These are phyloP conservation scores for Pistacia vera DNA, from an alignment of 345 rosid species.

Conservation along the genomic window DNA sequence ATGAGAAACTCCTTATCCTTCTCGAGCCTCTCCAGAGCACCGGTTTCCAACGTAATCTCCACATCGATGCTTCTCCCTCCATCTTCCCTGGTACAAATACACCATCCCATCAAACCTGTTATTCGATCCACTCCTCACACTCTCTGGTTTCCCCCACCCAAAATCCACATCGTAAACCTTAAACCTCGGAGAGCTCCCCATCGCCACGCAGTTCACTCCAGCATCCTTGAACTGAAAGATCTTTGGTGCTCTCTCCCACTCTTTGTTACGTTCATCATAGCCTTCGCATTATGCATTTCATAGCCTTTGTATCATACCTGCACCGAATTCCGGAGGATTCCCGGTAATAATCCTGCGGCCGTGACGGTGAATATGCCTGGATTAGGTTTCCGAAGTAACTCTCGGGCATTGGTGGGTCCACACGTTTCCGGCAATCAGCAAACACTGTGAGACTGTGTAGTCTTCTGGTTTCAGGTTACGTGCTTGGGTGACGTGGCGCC, in stretches of 20 bases:
- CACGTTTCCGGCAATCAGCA: conserved; percentile 83
- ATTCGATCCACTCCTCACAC: conserved; percentile 82
- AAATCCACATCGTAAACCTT: conserved; percentile 86
- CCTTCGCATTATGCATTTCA: conserved; percentile 67
- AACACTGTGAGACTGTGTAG: conserved; percentile 78
- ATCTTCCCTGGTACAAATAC: conserved; percentile 87
- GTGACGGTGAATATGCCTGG: conserved; percentile 92
- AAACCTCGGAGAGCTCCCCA: conserved; percentile 98
- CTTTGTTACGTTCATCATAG: conserved; percentile 68
- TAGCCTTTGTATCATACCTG: conserved; percentile 67
- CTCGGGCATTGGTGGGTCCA: conserved; percentile 82
- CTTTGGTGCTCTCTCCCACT: conserved; percentile 83
- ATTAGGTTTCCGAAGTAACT: conserved; percentile 86
- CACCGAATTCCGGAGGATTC: conserved; percentile 76
- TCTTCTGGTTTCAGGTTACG: conserved; percentile 82
- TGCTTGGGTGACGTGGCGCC: conserved; percentile 89
- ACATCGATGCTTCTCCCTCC: conserved; percentile 89
- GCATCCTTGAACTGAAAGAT: conserved; percentile 85
- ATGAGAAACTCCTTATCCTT: conserved; percentile 60
- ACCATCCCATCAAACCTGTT: conserved; percentile 97
- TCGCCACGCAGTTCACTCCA: conserved; percentile 80
- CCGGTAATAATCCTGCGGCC: conserved; percentile 60
- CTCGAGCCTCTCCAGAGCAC: conserved; percentile 75
- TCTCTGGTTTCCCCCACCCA: conserved; percentile 89
- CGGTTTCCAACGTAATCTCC: conserved; percentile 73